These are phyloP conservation scores for Trifolium fragiferum DNA, from an alignment of 306 rosid species.

Conservation along the genomic window DNA sequence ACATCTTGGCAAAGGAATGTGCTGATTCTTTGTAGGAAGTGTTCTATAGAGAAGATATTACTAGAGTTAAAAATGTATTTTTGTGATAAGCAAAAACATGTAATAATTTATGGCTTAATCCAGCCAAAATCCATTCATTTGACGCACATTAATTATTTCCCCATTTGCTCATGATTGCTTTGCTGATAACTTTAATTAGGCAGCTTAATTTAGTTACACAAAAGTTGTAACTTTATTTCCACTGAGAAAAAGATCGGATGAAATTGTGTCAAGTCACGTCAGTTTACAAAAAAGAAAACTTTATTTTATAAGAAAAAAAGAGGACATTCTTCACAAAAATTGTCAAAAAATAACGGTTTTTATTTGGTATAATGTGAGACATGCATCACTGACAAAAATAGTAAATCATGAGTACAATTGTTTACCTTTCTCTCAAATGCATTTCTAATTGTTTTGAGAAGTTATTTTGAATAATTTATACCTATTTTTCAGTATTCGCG, in stretches of 20 bases:
- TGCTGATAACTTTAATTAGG: not conserved
- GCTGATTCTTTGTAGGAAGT: slow-evolving; percentile 26
- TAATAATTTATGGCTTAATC: slow-evolving; percentile 30
- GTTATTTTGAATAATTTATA: not conserved
- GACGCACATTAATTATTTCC: not conserved
- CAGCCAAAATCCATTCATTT: slow-evolving; percentile 27
- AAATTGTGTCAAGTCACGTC: no score
- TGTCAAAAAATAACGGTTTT: not conserved
- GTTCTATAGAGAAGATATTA: slow-evolving; percentile 15
- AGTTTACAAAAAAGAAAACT: no score
- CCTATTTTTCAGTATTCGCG: not conserved
- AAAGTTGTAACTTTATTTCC: not conserved
- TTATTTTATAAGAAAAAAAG: not conserved
- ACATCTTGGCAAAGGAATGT: slow-evolving; percentile 57
- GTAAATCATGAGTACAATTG: not conserved
- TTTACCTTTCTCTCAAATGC: not conserved
- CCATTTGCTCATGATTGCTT: not conserved
- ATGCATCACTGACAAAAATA: not conserved
- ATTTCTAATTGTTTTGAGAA: not conserved
- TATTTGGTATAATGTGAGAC: not conserved
- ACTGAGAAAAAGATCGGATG: no score
- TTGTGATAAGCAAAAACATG: slow-evolving; percentile 18
- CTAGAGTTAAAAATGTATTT: slow-evolving; percentile 10
- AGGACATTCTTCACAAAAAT: not conserved
- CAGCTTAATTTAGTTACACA: slow-evolving; percentile 11